A percentile compares a stretch with the other conserved stretches of the same genome.
phyloP scores from a whole-genome alignment of 305 asterid species.

The Striga hermonthica region DNA sequence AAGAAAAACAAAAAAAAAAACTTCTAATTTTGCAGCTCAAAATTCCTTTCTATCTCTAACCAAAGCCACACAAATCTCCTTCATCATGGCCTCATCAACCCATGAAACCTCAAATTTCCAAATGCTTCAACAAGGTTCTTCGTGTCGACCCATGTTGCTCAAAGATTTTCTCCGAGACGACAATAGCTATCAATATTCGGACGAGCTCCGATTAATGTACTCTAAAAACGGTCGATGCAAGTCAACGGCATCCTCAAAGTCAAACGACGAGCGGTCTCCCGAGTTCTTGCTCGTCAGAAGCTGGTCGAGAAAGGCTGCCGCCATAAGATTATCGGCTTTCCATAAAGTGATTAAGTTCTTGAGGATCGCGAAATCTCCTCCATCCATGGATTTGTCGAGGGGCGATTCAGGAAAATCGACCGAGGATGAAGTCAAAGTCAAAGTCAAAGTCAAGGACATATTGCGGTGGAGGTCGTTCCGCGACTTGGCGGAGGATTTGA shows the following conservation, averaged over 20 bases:
- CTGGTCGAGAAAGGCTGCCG: conserved; percentile 58
- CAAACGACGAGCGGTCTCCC: conserved; percentile 26
- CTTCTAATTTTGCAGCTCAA: no score
- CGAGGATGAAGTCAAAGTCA: conserved; percentile 33
- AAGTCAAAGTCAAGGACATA: conserved; percentile 75
- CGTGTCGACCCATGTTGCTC: conserved; percentile 53
- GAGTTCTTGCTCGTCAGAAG: conserved; percentile 41
- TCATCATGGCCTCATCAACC: not conserved
- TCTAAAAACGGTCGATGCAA: conserved; percentile 1
- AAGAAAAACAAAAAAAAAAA: no score
- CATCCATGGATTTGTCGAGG: conserved; percentile 34
- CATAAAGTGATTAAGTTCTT: conserved; percentile 52
- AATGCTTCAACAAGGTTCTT: not conserved
- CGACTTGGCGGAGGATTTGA: conserved; percentile 54
- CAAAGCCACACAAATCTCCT: not conserved
- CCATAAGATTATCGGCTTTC: conserved; percentile 55
- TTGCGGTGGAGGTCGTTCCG: conserved; percentile 79
- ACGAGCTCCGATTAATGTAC: no score
- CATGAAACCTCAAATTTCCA: not conserved
- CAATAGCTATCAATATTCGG: conserved; percentile 25
- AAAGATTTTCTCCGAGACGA: conserved; percentile 72
- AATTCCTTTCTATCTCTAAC: not conserved
- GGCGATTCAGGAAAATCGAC: conserved; percentile 42
- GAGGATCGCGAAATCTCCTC: conserved; percentile 47
- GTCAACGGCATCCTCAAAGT: conserved; percentile 22